These are phyloP conservation scores for Akanthomyces muscarius DNA, from an alignment of 2,329 filamentous ascomycete genomes.

Conservation along the genomic window DNA sequence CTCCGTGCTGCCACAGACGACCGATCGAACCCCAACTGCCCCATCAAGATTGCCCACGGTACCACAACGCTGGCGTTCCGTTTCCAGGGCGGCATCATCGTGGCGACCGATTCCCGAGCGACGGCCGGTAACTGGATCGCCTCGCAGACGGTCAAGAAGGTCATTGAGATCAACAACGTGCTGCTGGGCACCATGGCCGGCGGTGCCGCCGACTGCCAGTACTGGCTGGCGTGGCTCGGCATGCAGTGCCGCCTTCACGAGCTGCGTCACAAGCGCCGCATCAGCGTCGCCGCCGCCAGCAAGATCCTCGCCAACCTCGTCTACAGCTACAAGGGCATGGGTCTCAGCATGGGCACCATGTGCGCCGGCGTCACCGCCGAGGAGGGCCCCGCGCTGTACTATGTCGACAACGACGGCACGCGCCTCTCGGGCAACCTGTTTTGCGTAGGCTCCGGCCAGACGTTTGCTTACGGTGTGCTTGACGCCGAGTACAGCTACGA, in stretches of 20 bases:
- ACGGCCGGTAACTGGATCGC: conserved; percentile 99
- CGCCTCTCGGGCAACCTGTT: conserved; percentile 91
- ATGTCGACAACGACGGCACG: conserved; percentile 93
- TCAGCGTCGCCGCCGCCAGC: conserved; percentile 92
- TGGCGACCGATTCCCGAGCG: conserved; percentile 94
- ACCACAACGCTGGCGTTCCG: conserved; percentile 97
- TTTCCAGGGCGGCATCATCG: conserved; percentile 97
- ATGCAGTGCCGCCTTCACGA: conserved; percentile 99
- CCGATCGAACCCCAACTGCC: conserved; percentile 91
- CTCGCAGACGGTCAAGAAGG: conserved; percentile 99
- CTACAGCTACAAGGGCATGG: conserved; percentile 99
- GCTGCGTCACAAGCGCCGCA: conserved; percentile 97
- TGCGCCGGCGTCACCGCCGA: conserved; percentile 93
- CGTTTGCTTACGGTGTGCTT: conserved; percentile 96
- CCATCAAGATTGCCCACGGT: conserved; percentile 99
- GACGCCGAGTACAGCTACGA: conserved; percentile 95
- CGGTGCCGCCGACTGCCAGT: conserved; percentile 98
- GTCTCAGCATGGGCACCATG: conserved; percentile 99
- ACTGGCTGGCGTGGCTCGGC: conserved; percentile 97
- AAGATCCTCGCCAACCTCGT: conserved; percentile 99
- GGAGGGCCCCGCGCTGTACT: conserved; percentile 96
- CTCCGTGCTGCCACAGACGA: conserved; percentile 97
- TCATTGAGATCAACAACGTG: conserved; percentile 95
- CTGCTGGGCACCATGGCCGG: conserved; percentile 97
- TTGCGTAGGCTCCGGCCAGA: conserved; percentile 97